phyloP scores from a whole-genome alignment of 31 red algal species.

The Porphyra umbilicalis region DNA sequence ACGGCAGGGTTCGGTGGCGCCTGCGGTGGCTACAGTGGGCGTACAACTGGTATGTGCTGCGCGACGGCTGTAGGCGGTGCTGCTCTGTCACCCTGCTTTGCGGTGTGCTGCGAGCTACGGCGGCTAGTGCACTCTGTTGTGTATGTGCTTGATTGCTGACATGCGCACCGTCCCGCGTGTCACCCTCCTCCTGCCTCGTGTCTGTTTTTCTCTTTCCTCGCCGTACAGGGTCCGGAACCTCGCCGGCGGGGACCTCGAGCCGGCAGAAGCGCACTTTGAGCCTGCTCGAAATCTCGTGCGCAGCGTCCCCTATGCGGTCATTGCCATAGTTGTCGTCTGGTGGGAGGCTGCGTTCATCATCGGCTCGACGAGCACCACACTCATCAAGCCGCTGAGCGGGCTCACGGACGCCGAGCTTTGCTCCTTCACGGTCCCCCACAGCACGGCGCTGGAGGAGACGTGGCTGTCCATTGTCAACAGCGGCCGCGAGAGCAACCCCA shows the following conservation, averaged over 20 bases:
- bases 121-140: no score
- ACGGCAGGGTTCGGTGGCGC: no score
- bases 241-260: not conserved
- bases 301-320: not conserved
- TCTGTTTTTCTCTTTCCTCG: not conserved
- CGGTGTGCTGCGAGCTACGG: no score
- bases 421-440: not conserved
- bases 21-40: not conserved
- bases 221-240: not conserved
- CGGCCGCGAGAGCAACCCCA: not conserved
- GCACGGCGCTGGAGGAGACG: not conserved
- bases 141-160: no score
- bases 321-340: not conserved
- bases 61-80: no score
- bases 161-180: no score
- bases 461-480: not conserved
- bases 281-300: not conserved
- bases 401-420: not conserved
- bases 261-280: not conserved
- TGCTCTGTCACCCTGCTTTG: no score
- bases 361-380: no score
- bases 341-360: not conserved
- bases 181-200: no score
- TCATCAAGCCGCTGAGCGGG: not conserved
- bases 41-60: not conserved